phyloP scores from a whole-genome alignment of 2,329 filamentous ascomycete genomes.

The Biscogniauxia marginata region DNA sequence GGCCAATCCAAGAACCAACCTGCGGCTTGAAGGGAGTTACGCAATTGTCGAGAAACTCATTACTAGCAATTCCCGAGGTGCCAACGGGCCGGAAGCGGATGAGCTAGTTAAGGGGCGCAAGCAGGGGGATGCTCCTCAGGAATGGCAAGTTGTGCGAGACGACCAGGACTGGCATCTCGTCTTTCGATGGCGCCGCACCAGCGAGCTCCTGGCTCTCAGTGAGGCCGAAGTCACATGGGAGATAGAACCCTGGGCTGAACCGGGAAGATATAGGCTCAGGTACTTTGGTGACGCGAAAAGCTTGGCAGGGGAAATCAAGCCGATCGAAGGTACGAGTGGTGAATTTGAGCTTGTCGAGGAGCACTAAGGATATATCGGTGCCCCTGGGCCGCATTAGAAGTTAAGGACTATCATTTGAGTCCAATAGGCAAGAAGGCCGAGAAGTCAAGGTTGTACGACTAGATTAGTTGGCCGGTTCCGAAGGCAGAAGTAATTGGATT shows the following conservation, averaged over 20 bases:
- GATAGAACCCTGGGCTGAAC: conserved; percentile 56
- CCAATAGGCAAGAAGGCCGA: too few relatives aligned
- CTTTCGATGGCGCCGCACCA: conserved; percentile 75
- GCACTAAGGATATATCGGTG: neutral
- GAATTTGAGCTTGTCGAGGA: conserved; percentile 41
- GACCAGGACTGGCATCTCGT: conserved; percentile 82
- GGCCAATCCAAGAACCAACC: conserved; percentile 85
- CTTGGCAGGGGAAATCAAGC: conserved; percentile 57
- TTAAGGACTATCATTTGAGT: too few relatives aligned
- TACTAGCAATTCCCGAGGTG: conserved; percentile 6
- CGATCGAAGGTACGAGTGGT: conserved; percentile 67
- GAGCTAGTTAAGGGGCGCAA: conserved; percentile 1
- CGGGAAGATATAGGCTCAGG: conserved; percentile 69
- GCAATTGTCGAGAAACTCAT: conserved; percentile 68
- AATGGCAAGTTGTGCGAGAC: conserved; percentile 67
- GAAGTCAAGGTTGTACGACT: too few relatives aligned
- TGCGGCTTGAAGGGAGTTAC: conserved; percentile 74
- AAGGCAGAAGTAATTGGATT: too few relatives aligned
- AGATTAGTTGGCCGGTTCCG: too few relatives aligned
- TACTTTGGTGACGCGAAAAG: conserved; percentile 82
- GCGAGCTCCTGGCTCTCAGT: conserved; percentile 68
- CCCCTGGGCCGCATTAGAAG: too few relatives aligned
- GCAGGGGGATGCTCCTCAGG: too few relatives aligned
- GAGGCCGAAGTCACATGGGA: conserved; percentile 78
- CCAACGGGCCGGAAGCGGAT: conserved; percentile 1